A percentile compares a stretch with the other conserved stretches of the same genome.
Evolutionary conservation across 441 rosid genomes (phyloP).

Genomic region (Gossypium gossypioides): DNA sequence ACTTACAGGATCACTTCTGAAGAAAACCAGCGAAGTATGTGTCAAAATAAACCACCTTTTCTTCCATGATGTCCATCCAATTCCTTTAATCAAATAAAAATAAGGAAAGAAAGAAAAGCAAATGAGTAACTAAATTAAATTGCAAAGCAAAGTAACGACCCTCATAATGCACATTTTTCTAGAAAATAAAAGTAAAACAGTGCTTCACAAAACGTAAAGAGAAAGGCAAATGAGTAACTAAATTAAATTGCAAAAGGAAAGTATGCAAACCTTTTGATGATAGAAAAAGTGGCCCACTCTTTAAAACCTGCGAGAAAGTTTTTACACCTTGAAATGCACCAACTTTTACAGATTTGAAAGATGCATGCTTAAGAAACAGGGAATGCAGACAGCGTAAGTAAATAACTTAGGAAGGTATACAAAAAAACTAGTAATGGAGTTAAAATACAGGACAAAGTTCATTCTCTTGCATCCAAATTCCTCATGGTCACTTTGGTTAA

Average conservation of each 20-base stretch:
- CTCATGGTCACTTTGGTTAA: background rate
- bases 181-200: background rate
- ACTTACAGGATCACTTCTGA: constrained; percentile 95
- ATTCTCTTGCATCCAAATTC: background rate
- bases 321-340: background rate
- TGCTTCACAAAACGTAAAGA: background rate
- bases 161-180: background rate
- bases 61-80: constrained; percentile 99
- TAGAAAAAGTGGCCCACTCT: constrained; percentile 85
- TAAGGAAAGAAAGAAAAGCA: background rate
- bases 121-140: background rate
- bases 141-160: background rate
- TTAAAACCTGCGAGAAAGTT: constrained; percentile 57
- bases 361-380: background rate
- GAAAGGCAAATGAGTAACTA: background rate
- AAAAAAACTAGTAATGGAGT: background rate
- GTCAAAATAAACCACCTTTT: constrained; percentile 97
- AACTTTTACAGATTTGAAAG: background rate
- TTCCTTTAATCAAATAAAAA: constrained; percentile 42
- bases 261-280: constrained; percentile 73
- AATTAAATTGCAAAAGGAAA: constrained; percentile 6
- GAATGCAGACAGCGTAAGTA: background rate
- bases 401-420: background rate
- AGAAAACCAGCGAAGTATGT: constrained; percentile 86
- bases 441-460: background rate